phyloP scores from a whole-genome alignment of 179 eudicot species.

The Actinidia chinensis region DNA sequence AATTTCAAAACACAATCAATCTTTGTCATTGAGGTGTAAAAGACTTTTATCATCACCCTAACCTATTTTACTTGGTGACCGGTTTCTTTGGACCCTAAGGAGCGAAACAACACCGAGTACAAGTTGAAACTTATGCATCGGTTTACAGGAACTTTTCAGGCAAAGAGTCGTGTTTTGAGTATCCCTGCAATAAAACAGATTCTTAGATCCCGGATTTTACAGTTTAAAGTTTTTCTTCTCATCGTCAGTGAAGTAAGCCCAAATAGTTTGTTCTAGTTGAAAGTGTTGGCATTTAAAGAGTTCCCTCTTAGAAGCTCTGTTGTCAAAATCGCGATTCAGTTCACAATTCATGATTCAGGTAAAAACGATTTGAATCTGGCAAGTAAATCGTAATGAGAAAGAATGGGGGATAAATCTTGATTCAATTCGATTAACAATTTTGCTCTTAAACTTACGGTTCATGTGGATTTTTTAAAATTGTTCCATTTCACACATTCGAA shows the following conservation, averaged over 20 bases:
- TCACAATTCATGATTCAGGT: too few species aligned
- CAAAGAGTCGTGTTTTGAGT: slow-evolving; percentile 70
- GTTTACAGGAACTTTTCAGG: slow-evolving; percentile 76
- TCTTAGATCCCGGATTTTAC: slow-evolving; percentile 22
- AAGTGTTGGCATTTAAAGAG: too few species aligned
- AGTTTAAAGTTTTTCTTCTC: neutral
- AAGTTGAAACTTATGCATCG: slow-evolving; percentile 64
- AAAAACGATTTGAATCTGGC: too few species aligned
- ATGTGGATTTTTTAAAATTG: too few species aligned
- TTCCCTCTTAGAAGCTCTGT: too few species aligned
- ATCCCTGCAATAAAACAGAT: slow-evolving; percentile 44
- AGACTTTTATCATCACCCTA: neutral
- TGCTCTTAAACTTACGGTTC: too few species aligned
- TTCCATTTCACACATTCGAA: too few species aligned
- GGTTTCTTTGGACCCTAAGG: slow-evolving; percentile 67
- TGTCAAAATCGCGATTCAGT: too few species aligned
- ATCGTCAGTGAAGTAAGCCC: neutral
- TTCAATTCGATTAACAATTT: too few species aligned
- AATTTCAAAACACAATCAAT: neutral
- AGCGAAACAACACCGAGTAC: slow-evolving; percentile 58
- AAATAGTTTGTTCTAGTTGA: neutral
- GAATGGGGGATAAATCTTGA: too few species aligned
- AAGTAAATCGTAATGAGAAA: too few species aligned
- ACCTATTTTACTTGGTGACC: slow-evolving; percentile 10
- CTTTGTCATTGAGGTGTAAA: neutral